Conservation (phyloP, 305 asterid genomes). For the Fraxinus platypoda region DNA sequence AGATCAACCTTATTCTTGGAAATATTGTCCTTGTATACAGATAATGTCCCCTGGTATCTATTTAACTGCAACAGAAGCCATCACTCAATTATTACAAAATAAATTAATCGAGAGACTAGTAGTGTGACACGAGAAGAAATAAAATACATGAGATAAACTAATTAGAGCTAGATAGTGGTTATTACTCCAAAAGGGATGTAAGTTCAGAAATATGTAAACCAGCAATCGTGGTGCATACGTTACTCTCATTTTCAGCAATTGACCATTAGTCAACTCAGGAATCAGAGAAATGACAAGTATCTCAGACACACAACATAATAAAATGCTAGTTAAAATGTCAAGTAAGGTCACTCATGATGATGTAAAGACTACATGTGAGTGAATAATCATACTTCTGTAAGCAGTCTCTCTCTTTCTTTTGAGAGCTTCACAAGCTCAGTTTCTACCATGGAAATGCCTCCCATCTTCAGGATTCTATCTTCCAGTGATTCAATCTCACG, state of each 20-base stretch:
- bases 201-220: slow-evolving; percentile 4
- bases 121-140: slow-evolving; percentile 15
- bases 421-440: slow-evolving; percentile 59
- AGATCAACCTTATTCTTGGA: slow-evolving; percentile 76
- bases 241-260: slow-evolving; percentile 18
- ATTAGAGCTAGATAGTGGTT: not conserved
- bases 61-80: slow-evolving; percentile 60
- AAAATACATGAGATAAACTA: not conserved
- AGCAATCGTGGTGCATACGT: not conserved
- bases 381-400: slow-evolving; percentile 67
- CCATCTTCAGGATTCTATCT: slow-evolving; percentile 52
- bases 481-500: slow-evolving; percentile 78
- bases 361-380: not conserved
- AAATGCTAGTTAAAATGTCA: not conserved
- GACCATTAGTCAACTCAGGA: not conserved
- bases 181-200: slow-evolving; percentile 10
- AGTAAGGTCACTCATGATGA: not conserved
- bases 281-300: not conserved
- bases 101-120: slow-evolving; percentile 7
- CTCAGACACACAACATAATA: not conserved
- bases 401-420: slow-evolving; percentile 81
- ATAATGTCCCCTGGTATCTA: slow-evolving; percentile 67
- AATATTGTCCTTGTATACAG: slow-evolving; percentile 84
- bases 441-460: slow-evolving; percentile 66
- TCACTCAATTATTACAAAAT: slow-evolving; percentile 17